Conservation (phyloP, 2,329 filamentous ascomycete species). For the Colletotrichum godetiae region DNA sequence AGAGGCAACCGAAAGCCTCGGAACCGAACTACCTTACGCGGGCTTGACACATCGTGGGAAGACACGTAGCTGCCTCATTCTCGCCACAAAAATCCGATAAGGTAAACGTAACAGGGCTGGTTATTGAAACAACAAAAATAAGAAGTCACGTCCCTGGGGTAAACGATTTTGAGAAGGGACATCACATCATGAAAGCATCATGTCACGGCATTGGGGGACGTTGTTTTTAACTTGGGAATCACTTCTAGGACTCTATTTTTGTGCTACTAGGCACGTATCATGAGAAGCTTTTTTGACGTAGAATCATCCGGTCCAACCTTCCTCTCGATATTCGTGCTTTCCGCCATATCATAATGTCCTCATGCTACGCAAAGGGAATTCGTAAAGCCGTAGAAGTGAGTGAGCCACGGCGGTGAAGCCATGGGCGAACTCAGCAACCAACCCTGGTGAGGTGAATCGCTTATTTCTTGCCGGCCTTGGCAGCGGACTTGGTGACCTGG, state of each 20-base stretch:
- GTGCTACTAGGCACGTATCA: slow-evolving; percentile 57
- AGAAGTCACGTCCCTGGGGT: too few species aligned
- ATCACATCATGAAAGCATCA: too few species aligned
- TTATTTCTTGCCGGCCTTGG: slow-evolving; percentile 83
- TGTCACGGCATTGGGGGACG: not conserved
- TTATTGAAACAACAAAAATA: too few species aligned
- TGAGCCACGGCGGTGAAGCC: slow-evolving; percentile 25
- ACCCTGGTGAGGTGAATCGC: slow-evolving; percentile 39
- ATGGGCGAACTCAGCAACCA: slow-evolving; percentile 30
- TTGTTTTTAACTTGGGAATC: slow-evolving; percentile 36
- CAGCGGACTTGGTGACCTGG: slow-evolving; percentile 74
- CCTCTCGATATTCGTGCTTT: slow-evolving; percentile 57
- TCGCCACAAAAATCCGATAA: too few species aligned
- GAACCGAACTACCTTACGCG: too few species aligned
- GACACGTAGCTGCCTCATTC: not conserved
- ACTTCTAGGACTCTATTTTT: slow-evolving; percentile 58
- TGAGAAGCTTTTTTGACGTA: slow-evolving; percentile 53
- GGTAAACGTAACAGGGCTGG: too few species aligned
- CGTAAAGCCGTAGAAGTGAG: slow-evolving; percentile 59
- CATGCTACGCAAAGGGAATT: slow-evolving; percentile 56
- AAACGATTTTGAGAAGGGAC: fast-evolving
- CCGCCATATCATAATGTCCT: slow-evolving; percentile 53
- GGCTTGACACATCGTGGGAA: not conserved
- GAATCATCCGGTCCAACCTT: slow-evolving; percentile 50
- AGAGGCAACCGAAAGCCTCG: not conserved